A percentile compares a stretch with the other conserved stretches of the same genome.
phyloP scores from a whole-genome alignment of 2,329 filamentous ascomycete genomes.

The Camptophora hylomeconis region DNA sequence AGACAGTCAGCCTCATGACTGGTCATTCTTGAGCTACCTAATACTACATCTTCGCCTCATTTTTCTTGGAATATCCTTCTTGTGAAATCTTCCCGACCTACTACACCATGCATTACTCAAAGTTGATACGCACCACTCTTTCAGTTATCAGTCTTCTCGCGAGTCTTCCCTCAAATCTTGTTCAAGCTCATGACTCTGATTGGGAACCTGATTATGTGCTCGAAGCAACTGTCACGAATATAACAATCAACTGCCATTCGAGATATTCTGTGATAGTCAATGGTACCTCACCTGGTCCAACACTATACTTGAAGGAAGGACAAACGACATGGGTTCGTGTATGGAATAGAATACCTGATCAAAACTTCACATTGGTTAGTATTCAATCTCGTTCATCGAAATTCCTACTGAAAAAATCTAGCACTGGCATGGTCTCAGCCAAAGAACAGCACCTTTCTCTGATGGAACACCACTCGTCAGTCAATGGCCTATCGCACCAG shows the following conservation, averaged over 20 bases:
- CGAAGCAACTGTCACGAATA: slow-evolving; percentile 30
- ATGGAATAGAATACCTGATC: slow-evolving; percentile 40
- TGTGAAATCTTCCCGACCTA: too few species aligned
- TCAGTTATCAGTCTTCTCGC: too few species aligned
- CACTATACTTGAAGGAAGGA: slow-evolving; percentile 33
- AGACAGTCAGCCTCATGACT: too few species aligned
- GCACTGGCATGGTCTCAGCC: slow-evolving; percentile 57
- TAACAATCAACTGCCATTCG: slow-evolving; percentile 33
- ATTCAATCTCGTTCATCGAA: not conserved
- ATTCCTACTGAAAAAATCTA: slow-evolving; percentile 19
- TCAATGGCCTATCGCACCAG: slow-evolving; percentile 53
- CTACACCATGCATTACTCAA: too few species aligned
- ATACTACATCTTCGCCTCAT: too few species aligned
- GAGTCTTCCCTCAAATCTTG: too few species aligned
- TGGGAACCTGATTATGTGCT: slow-evolving; percentile 39
- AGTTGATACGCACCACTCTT: too few species aligned
- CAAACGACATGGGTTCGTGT: slow-evolving; percentile 43
- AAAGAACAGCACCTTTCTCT: slow-evolving; percentile 47
- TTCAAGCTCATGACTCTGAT: too few species aligned
- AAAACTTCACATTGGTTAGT: slow-evolving; percentile 45
- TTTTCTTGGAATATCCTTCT: too few species aligned
- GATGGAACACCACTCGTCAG: slow-evolving; percentile 48
- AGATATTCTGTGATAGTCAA: slow-evolving; percentile 39
- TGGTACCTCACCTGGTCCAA: slow-evolving; percentile 39
- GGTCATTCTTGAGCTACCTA: too few species aligned